These are phyloP conservation scores for Beauveria brongniartii DNA, from an alignment of 2,329 filamentous ascomycete species.

Conservation along the genomic window DNA sequence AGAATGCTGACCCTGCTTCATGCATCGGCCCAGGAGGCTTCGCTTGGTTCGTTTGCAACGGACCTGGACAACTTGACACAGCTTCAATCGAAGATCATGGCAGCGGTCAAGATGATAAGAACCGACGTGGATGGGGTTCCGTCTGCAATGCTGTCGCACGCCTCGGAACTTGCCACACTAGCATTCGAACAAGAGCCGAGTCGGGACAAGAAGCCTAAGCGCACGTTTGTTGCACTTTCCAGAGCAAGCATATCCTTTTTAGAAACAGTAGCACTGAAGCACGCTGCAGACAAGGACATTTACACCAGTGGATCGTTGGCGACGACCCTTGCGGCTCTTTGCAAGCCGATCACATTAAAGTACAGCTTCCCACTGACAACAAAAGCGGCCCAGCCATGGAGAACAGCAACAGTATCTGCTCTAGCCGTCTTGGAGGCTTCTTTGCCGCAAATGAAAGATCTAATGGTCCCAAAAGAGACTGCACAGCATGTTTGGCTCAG, in stretches of 20 bases:
- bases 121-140: conserved; percentile 58
- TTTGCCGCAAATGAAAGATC: conserved; percentile 50
- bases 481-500: conserved; percentile 60
- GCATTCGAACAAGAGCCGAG: conserved; percentile 47
- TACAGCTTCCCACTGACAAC: conserved; percentile 69
- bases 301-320: conserved; percentile 61
- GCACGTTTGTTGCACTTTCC: conserved; percentile 84
- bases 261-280: conserved; percentile 49
- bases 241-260: conserved; percentile 71
- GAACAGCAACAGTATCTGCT: conserved; percentile 63
- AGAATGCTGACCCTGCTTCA: conserved; percentile 66
- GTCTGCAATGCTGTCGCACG: conserved; percentile 57
- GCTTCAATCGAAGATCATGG: conserved; percentile 62
- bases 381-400: conserved; percentile 68
- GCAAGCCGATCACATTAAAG: conserved; percentile 65
- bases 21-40: conserved; percentile 62
- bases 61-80: conserved; percentile 68
- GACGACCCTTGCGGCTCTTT: conserved; percentile 57
- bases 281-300: conserved; percentile 56
- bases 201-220: conserved; percentile 37
- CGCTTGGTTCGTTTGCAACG: conserved; percentile 56
- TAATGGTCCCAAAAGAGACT: conserved; percentile 35
- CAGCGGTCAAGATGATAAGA: conserved; percentile 58
- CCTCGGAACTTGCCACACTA: conserved; percentile 63
- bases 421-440: conserved; percentile 61